Base-by-base conservation (phyloP, 257 asterid genomes). In the Scutellaria galericulata region DNA sequence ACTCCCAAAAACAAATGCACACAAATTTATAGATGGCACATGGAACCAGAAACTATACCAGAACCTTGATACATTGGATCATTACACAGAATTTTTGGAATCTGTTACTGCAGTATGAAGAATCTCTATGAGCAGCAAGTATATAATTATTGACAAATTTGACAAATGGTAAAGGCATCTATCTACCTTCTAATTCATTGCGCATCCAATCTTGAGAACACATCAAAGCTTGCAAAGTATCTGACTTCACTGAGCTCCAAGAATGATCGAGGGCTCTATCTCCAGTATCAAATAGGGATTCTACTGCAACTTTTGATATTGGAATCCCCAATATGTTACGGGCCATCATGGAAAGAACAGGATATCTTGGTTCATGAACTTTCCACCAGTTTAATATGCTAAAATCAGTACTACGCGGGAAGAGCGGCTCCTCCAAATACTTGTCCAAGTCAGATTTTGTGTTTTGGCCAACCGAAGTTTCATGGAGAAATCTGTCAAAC, bases 371-470 rank as follows among this genome's bases (percentile, higher is more conserved):
- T 35, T 95, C 87, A 37, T 93, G 97, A 80, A 91, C 95, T 84
- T 87, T 94, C 98, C 98, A 94, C 97, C 97, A 94, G 79, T 86
- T 88, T 64, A 94, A 77, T 79, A 94, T 83, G 83, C 60, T 82
- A 78, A 94, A 89, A 81, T 91, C 96, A 53, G 2, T 80, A 79
- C 80, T 86, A 0, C 93, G 86, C 9, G 99, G 98, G 77, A 91
- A 94, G 55, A 89, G 74, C 1, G 96, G 93, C 53, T 94, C 99
- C 83, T 88, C 97, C 78, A 94, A 84, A 59, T 94, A 91, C 80
- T 90, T 94, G 78, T 94, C 99, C 71, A 94, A 82, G 81, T 91
- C 99, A 2, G 96, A 89, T 74, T 85, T 88, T 50, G 79, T 77
- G 77, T 82, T 84, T 56, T 86, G 89, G 77, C 81, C 78, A 44